A percentile compares a stretch with the other conserved stretches of the same genome.
phyloP scores from a whole-genome alignment of 2,329 filamentous ascomycete species.

The Exophiala sp. region DNA sequence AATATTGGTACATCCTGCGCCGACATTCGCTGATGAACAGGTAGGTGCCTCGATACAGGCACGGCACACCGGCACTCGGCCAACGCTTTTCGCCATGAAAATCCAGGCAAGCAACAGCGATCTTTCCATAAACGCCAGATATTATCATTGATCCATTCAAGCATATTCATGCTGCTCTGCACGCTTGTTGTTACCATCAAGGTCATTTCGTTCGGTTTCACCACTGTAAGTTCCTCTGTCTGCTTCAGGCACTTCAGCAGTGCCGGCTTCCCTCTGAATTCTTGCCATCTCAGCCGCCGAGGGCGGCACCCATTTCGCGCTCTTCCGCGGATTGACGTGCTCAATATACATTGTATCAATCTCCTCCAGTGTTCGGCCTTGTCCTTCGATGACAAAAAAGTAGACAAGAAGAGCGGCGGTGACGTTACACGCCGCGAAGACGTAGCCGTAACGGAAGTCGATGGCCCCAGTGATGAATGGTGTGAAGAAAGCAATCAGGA shows the following conservation, averaged over 20 bases:
- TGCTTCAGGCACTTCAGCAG: background rate
- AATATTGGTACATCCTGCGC: too few relatives aligned
- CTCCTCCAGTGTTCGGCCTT: conserved; percentile 65
- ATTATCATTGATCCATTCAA: background rate
- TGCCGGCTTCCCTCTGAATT: conserved; percentile 20
- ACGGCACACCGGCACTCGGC: too few relatives aligned
- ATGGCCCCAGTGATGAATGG: conserved; percentile 72
- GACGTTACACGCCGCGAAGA: conserved; percentile 71
- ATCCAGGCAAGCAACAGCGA: too few relatives aligned
- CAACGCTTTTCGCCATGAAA: too few relatives aligned
- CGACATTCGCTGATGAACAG: too few relatives aligned
- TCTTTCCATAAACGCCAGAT: too few relatives aligned
- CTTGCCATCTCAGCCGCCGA: conserved; percentile 18
- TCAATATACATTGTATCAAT: conserved; percentile 75
- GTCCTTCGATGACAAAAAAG: conserved; percentile 73
- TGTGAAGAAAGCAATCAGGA: conserved; percentile 73
- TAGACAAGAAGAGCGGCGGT: conserved; percentile 64
- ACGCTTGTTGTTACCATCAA: background rate
- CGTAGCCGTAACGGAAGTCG: conserved; percentile 71
- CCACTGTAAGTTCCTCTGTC: conserved; percentile 8
- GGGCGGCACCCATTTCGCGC: conserved; percentile 19
- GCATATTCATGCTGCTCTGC: background rate
- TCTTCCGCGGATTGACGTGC: conserved; percentile 55
- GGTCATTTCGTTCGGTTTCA: conserved; percentile 10
- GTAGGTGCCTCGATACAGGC: too few relatives aligned